Base-by-base conservation (phyloP, 441 rosid species). In the Dalechampia spathulata region DNA sequence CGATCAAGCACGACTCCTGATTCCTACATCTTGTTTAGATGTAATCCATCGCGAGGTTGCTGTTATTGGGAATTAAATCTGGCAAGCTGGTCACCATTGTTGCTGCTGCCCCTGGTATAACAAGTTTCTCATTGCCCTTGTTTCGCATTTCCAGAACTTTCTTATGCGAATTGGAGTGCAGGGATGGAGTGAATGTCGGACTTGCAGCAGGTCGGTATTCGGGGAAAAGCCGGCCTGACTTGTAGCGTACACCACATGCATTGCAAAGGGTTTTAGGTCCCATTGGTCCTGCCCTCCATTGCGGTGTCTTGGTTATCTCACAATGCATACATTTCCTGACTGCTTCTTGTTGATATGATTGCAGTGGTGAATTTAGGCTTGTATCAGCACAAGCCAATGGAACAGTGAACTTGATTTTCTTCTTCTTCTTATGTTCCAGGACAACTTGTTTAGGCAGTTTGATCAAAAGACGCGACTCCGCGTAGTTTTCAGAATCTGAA, bases 211-310 rank as follows among this genome's bases (percentile, higher is more conserved):
- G 99, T 52, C 97, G 81, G 71, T 92, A 92, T 66, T 92, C 99
- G 0, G 99, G 99, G 79, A 83, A 89, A 64, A 92, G 94, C 73
- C 99, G 64, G 32, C 99, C 99, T 0, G 96, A 92, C 62, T 92
- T 92, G 72, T 77, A 78, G 21, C 99, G 87, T n/a, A 92, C 99
- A 0, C 99, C 99, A 0, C 99, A 92, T 1, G 99, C 99, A 20
- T 92, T 92, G 78, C 98, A 86, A 16, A 92, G 95, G 6, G 96
- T 84, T 73, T 92, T 92, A 3, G 94, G 99, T 0, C 99, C 99
- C 96, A 84, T 72, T 25, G 99, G 99, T 1, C 99, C 99, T 10
- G 94, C 92, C 68, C 99, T 79, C 99, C 99, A 92, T 61, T 92
- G 99, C 0, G 99, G 99, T 0, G 97, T 92, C 80, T 86, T 86